Evolutionary conservation across 2,329 filamentous ascomycete species (phyloP).

Genomic region (Emmonsia crescens): DNA sequence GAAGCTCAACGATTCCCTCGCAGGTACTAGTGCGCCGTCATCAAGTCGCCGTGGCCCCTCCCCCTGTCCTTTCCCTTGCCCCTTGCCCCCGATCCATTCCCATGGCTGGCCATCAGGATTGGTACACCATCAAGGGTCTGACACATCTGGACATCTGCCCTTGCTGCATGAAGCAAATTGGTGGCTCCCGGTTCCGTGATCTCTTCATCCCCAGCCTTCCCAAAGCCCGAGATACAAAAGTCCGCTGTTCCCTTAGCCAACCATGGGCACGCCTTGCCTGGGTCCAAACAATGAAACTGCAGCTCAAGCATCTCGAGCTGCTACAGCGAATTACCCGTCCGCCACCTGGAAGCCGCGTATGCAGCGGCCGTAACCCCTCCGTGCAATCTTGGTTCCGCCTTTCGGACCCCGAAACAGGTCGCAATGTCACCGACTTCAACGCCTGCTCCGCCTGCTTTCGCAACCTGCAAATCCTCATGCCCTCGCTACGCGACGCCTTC

Average conservation of each 20-base stretch:
- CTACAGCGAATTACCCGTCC: conserved; percentile 60
- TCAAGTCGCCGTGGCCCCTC: conserved; percentile 8
- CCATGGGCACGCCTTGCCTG: conserved; percentile 80
- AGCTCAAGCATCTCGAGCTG: conserved; percentile 54
- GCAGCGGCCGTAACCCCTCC: conserved; percentile 49
- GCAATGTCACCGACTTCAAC: conserved; percentile 58
- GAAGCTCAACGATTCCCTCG: conserved; percentile 8
- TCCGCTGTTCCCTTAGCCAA: conserved; percentile 68
- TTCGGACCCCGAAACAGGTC: conserved; percentile 53
- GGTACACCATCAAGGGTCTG: conserved; percentile 64
- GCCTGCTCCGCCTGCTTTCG: conserved; percentile 65
- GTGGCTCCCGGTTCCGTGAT: conserved; percentile 57
- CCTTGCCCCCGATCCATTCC: conserved; percentile 58
- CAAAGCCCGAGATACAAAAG: conserved; percentile 46
- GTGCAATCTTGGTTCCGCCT: conserved; percentile 65
- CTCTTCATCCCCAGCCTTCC: conserved; percentile 54
- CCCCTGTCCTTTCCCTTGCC: conserved; percentile 38
- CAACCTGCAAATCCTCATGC: conserved; percentile 62
- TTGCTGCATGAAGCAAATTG: conserved; percentile 61
- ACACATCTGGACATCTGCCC: conserved; percentile 72
- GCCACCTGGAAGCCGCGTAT: conserved; percentile 42
- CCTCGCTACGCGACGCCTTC: conserved; percentile 59
- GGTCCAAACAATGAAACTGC: conserved; percentile 64
- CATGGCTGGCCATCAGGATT: conserved; percentile 58
- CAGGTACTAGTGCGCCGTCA: conserved; percentile 9